phyloP scores from a whole-genome alignment of 306 rosid species.

The Elaeagnus macrophylla region DNA sequence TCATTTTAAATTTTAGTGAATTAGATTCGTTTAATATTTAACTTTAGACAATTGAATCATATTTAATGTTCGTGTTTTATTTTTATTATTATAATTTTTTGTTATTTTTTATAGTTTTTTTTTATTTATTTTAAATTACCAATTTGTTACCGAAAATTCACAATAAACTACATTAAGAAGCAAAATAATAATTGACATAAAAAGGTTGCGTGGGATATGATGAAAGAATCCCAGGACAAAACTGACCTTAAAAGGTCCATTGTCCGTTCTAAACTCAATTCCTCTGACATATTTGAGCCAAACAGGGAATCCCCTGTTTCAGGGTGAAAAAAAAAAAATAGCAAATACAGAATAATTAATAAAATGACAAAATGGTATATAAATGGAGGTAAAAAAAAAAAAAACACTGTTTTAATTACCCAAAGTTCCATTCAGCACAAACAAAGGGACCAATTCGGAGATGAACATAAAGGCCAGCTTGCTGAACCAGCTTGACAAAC shows the following conservation, averaged over 20 bases:
- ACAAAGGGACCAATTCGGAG: constrained; percentile 88
- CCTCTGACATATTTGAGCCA: constrained; percentile 92
- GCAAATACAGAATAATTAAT: constrained; percentile 31
- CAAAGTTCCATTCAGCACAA: constrained; percentile 97
- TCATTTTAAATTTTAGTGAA: no score
- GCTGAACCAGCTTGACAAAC: constrained; percentile 79
- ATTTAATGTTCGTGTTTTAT: no score
- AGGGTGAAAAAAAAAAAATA: constrained; percentile 24
- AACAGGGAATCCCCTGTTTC: constrained; percentile 85
- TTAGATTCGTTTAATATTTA: no score
- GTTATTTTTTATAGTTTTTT: no score
- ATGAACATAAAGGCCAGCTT: constrained; percentile 86
- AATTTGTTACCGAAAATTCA: not conserved
- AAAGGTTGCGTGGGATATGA: not conserved
- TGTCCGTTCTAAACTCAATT: constrained; percentile 80
- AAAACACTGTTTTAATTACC: constrained; percentile 47
- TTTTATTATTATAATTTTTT: no score
- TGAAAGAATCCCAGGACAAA: constrained; percentile 5
- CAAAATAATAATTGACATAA: not conserved
- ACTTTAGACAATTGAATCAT: no score
- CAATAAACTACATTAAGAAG: not conserved
- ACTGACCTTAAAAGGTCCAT: constrained; percentile 77
- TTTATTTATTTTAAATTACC: no score
- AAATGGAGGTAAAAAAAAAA: not conserved
- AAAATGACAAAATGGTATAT: not conserved